A percentile compares a stretch with the other conserved stretches of the same genome.
phyloP scores from a whole-genome alignment of 2,329 filamentous ascomycete species.

The Fusarium devonianum region DNA sequence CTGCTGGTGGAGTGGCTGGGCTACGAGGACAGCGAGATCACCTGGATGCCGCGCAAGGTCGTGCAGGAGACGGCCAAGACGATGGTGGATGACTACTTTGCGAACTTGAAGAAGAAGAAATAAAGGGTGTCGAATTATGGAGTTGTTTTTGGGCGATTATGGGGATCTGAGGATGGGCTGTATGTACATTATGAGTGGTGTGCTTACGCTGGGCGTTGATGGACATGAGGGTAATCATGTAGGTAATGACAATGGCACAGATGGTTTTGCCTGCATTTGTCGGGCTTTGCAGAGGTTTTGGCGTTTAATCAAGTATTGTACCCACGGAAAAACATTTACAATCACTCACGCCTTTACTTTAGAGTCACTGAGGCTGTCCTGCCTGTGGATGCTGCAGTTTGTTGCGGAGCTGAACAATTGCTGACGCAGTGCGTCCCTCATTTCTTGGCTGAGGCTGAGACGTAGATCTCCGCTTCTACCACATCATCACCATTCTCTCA shows the following conservation, averaged over 20 bases:
- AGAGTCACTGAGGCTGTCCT: background rate
- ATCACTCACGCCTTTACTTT: too few species aligned
- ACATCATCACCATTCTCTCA: background rate
- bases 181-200: background rate
- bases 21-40: conserved; percentile 40
- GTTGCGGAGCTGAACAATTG: background rate
- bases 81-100: conserved; percentile 42
- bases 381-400: background rate
- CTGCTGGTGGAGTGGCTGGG: conserved; percentile 50
- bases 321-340: too few species aligned
- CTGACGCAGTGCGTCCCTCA: conserved; percentile 1
- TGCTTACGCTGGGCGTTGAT: conserved; percentile 5
- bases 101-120: conserved; percentile 8
- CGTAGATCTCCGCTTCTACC: background rate
- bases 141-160: too few species aligned
- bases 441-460: background rate
- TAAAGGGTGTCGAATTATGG: background rate
- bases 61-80: conserved; percentile 41
- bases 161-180: too few species aligned
- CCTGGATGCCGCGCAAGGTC: conserved; percentile 41
- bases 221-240: background rate
- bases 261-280: conserved; percentile 10
- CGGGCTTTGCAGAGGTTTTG: background rate
- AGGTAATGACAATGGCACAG: conserved; percentile 11
- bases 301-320: background rate